phyloP scores from a whole-genome alignment of 2,329 filamentous ascomycete species.

The Ampelomyces quisqualis region DNA sequence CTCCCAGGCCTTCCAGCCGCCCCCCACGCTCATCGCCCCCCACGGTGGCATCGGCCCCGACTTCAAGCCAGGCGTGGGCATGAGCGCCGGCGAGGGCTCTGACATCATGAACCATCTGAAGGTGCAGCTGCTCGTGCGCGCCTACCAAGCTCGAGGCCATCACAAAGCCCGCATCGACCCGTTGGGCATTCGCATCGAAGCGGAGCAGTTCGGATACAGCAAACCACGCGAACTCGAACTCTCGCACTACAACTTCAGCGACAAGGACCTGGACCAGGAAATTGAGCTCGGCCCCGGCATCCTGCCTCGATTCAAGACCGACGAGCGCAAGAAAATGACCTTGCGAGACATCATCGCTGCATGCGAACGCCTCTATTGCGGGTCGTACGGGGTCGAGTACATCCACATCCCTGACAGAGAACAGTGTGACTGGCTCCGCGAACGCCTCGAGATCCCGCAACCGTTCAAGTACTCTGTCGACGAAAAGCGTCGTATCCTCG shows the following conservation, averaged over 20 bases:
- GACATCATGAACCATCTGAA: slow-evolving; percentile 96
- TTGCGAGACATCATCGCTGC: slow-evolving; percentile 89
- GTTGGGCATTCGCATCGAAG: slow-evolving; percentile 85
- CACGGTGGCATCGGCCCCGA: slow-evolving; percentile 72
- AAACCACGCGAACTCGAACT: slow-evolving; percentile 91
- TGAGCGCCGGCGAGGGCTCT: slow-evolving; percentile 66
- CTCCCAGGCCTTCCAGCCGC: slow-evolving; percentile 93
- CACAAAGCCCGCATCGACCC: slow-evolving; percentile 98
- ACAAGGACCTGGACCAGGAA: slow-evolving; percentile 89
- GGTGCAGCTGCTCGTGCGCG: slow-evolving; percentile 93
- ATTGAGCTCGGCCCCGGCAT: slow-evolving; percentile 93
- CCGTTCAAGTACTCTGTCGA: slow-evolving; percentile 98
- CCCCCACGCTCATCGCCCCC: slow-evolving; percentile 83
- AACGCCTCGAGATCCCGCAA: slow-evolving; percentile 88
- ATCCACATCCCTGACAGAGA: slow-evolving; percentile 97
- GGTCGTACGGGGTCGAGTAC: slow-evolving; percentile 96
- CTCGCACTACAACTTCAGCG: slow-evolving; percentile 91
- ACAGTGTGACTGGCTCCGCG: slow-evolving; percentile 97
- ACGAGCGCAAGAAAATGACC: slow-evolving; percentile 91
- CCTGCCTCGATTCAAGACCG: slow-evolving; percentile 86
- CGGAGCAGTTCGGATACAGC: slow-evolving; percentile 78
- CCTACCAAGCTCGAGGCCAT: slow-evolving; percentile 96
- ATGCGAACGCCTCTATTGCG: slow-evolving; percentile 95
- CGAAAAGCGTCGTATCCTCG: slow-evolving; percentile 96
- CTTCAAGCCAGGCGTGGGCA: slow-evolving; percentile 67